Evolutionary conservation across 83 land plant species (phyloP).

Genomic region (Thuja plicata): DNA sequence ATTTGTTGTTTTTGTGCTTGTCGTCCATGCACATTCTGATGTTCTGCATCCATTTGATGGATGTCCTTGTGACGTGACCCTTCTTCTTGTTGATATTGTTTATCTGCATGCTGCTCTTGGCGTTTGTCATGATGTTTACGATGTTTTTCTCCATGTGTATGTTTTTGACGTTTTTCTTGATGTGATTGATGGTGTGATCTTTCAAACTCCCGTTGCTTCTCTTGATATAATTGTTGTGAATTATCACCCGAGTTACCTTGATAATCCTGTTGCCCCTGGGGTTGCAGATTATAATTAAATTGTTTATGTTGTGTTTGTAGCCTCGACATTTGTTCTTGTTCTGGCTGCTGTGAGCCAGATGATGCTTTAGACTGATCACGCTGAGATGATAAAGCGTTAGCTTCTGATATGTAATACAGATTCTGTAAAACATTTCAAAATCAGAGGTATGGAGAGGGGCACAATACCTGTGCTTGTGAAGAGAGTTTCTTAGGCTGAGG

Average conservation of each 20-base stretch:
- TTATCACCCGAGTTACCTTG: conserved; percentile 9
- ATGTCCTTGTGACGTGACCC: not conserved
- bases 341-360: conserved; percentile 13
- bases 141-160: conserved; percentile 11
- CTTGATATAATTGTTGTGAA: conserved; percentile 12
- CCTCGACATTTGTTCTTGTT: conserved; percentile 5
- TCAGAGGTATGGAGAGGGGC: not conserved
- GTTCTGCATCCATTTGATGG: conserved; percentile 8
- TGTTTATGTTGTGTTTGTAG: conserved; percentile 9
- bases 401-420: conserved; percentile 16
- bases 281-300: not conserved
- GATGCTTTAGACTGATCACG: conserved; percentile 37
- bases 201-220: conserved; percentile 6
- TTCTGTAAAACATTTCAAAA: not conserved
- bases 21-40: conserved; percentile 1
- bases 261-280: not conserved
- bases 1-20: conserved; percentile 2
- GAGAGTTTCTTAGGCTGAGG: conserved; percentile 29
- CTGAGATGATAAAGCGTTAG: conserved; percentile 39
- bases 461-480: conserved; percentile 12
- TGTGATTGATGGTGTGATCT: conserved; percentile 12
- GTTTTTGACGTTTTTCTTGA: conserved; percentile 7
- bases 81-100: not conserved
- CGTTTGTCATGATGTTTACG: conserved; percentile 1
- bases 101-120: not conserved